Evolutionary conservation across 257 asterid genomes (phyloP), one percentile per base, ranked within the genome.

Genomic region (Primulina tabacum): DNA sequence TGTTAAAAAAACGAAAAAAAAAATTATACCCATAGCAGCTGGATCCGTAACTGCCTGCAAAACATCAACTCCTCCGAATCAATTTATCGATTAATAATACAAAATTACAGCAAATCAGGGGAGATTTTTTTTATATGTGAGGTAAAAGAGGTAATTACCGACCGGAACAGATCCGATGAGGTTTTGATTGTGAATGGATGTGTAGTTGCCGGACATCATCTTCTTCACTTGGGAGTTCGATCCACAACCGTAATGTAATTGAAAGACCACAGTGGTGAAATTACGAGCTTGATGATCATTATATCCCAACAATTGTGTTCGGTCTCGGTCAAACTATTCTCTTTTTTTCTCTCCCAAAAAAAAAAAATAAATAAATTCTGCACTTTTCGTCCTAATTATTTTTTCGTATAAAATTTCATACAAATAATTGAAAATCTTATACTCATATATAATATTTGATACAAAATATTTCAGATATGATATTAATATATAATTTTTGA

Each of bases 191-290:
- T 90, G 96, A 56, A 94, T 85, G 10, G 94, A 67, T 14, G 95
- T 85, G 80, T 94, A 94, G 72, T 90, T 89, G 79, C 96, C 88
- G 80, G 97, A 85, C 97, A 89, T 90, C 99, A 94, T 94, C 96
- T 81, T 87, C 73, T 50, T 50, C 57, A 17, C 57, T 50, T 17
- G 20, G 57, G 57, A 50, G 3, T 50, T 47, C 0, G 57, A 50
- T 50, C 57, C 57, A 14, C 21, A 5, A 16, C 55, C 7, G 50
- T 43, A 43, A 0, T 12, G 18, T 43, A 11, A 43, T 43, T 43
- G 21, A 8, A 16, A 50, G 2, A 50, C 57, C 3, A 12, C 57
- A 1, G 18, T 12, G 16, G n/a, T 14, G 53, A 11, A 43, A 43
- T 43, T 0, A 4, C n/a, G 53, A 43, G 57, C 57, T 40, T 50